Base-by-base conservation (phyloP, 352 stramenopile species). In the Phytopythium oedochilum region DNA sequence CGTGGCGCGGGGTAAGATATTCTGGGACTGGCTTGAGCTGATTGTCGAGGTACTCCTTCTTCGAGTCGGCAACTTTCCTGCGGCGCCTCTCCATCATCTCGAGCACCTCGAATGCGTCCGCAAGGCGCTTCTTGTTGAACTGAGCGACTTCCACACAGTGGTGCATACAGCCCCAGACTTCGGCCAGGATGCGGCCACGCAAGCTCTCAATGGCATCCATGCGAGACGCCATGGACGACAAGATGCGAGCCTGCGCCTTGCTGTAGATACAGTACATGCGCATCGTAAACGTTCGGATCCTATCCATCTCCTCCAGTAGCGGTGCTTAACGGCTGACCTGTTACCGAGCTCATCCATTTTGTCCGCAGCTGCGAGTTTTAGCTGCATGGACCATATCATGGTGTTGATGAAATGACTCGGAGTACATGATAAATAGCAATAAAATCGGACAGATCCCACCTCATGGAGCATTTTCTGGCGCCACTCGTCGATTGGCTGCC, bases 61-160 rank as follows among this genome's bases (percentile, higher is more conserved):
- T 92, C 2, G 68, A 68, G 5, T 84, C 64, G 7, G 49, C 66
- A 32, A 83, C 73, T 15, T 78, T 78, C 18, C 72, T 66, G 1
- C 82, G 76, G 0, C 81, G 71, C 23, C 63, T 70, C 51, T 92
- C 84, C 71, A 94, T 89, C 34, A 90, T 64, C 20, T 92, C 72
- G 31, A 94, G 68, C 15, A 92, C 69, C 38, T 85, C 70, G 42
- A 94, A 92, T 2, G 84, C 80, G 53, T 88, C 75, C 12, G 66
- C 26, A 1, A 94, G 67, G 0, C 84, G 73, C 26, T 79, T 73
- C 34, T 81, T 83, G 40, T 83, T 80, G 50, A 85, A 86, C 59
- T 92, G 83, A 0, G 80, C 82, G 34, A 94, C 78, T 60, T 94
- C 78, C 5, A 94, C 77, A 34, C 84, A 92, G 64, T 94, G 82